These are phyloP conservation scores for Colletotrichum simmondsii DNA, from an alignment of 2,329 filamentous ascomycete genomes.

Conservation along the genomic window DNA sequence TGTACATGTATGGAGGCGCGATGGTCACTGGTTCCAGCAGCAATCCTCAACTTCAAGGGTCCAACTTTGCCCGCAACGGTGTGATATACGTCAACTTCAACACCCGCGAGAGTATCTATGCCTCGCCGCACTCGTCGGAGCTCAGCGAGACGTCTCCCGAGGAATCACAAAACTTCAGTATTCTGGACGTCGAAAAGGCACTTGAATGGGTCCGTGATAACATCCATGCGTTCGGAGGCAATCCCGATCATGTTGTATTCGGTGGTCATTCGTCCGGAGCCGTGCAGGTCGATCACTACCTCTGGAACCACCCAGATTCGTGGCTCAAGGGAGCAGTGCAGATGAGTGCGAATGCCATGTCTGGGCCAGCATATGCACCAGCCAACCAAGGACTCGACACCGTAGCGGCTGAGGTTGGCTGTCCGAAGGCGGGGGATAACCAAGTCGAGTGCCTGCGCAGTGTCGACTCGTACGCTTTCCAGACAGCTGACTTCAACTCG, in stretches of 20 bases:
- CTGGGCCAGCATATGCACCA: slow-evolving; percentile 51
- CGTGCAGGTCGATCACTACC: slow-evolving; percentile 53
- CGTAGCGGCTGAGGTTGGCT: slow-evolving; percentile 50
- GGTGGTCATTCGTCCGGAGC: slow-evolving; percentile 52
- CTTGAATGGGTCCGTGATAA: slow-evolving; percentile 53
- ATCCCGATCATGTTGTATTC: slow-evolving; percentile 56
- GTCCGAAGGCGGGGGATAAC: slow-evolving; percentile 40
- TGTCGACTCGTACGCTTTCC: slow-evolving; percentile 42
- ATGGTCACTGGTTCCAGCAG: slow-evolving; percentile 54
- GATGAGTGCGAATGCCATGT: slow-evolving; percentile 55
- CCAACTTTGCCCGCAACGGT: slow-evolving; percentile 49
- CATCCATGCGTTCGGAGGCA: slow-evolving; percentile 54
- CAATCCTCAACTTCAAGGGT: slow-evolving; percentile 50
- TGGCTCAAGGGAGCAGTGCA: slow-evolving; percentile 50
- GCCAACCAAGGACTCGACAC: slow-evolving; percentile 48
- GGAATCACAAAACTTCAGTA: slow-evolving; percentile 42
- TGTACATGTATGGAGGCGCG: slow-evolving; percentile 58
- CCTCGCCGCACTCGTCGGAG: slow-evolving; percentile 54
- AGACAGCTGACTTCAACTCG: slow-evolving; percentile 46
- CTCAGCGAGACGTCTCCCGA: slow-evolving; percentile 42
- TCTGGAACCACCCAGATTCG: slow-evolving; percentile 51
- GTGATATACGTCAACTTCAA: slow-evolving; percentile 52
- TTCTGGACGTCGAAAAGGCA: slow-evolving; percentile 50
- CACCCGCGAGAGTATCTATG: slow-evolving; percentile 54
- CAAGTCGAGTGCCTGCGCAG: slow-evolving; percentile 51